Percentiles rank a stretch among this genome's conserved stretches.
phyloP scores from a whole-genome alignment of 1,284 basidiomycete species.

The Malassezia brasiliensis region DNA sequence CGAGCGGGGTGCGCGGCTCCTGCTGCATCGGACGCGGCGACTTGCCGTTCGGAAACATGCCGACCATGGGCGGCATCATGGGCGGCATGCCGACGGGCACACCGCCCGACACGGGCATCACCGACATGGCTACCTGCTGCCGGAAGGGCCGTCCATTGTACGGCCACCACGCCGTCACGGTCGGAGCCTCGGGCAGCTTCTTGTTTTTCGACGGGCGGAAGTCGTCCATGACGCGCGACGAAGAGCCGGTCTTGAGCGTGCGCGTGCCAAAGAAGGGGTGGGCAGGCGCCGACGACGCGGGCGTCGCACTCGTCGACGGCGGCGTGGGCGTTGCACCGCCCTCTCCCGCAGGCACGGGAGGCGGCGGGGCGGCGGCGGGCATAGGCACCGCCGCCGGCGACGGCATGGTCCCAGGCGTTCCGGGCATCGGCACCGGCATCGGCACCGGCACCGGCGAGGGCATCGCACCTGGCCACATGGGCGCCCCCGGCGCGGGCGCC shows the following conservation, averaged over 20 bases:
- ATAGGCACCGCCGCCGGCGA: slow-evolving; percentile 20
- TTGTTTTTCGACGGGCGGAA: slow-evolving; percentile 85
- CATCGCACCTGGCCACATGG: not conserved
- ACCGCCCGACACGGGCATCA: not conserved
- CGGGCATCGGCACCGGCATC: not conserved
- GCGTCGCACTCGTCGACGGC: slow-evolving; percentile 26
- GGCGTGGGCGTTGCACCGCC: slow-evolving; percentile 11
- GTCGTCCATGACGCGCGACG: slow-evolving; percentile 76
- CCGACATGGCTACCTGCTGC: slow-evolving; percentile 55
- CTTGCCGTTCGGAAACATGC: slow-evolving; percentile 1
- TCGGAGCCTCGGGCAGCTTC: slow-evolving; percentile 65
- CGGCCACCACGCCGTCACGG: slow-evolving; percentile 69
- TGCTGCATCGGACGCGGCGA: not conserved
- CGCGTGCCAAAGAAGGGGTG: slow-evolving; percentile 82
- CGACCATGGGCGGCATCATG: not conserved
- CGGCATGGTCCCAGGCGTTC: not conserved
- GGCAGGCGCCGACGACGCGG: slow-evolving; percentile 48
- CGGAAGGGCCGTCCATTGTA: slow-evolving; percentile 77
- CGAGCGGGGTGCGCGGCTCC: not conserved
- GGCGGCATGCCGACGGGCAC: slow-evolving; percentile 7
- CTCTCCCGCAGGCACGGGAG: not conserved
- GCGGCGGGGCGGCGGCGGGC: slow-evolving; percentile 25
- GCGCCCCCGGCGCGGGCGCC: not conserved
- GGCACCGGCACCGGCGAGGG: not conserved
- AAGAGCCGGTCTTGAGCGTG: slow-evolving; percentile 54